A percentile compares a stretch with the other conserved stretches of the same genome.
These are phyloP conservation scores for Drechslerella coelobrocha DNA, from an alignment of 2,329 filamentous ascomycete species.

Conservation along the genomic window DNA sequence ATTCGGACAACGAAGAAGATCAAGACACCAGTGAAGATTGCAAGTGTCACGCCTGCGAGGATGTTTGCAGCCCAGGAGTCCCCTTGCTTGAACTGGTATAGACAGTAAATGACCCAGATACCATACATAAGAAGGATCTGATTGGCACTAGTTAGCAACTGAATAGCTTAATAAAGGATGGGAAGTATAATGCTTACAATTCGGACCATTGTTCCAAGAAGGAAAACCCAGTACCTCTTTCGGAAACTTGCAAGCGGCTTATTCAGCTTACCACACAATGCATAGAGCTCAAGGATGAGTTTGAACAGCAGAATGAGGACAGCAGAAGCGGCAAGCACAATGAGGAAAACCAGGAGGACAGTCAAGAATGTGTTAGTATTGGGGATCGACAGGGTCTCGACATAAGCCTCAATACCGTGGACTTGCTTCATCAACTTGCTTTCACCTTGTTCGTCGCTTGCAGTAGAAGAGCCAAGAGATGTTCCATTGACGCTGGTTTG, in stretches of 20 bases:
- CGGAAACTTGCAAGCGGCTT: slow-evolving; percentile 81
- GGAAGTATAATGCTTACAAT: slow-evolving; percentile 60
- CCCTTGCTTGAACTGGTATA: slow-evolving; percentile 91
- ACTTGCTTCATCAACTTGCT: slow-evolving; percentile 63
- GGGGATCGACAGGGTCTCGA: slow-evolving; percentile 83
- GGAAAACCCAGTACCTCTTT: slow-evolving; percentile 93
- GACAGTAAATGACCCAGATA: slow-evolving; percentile 92
- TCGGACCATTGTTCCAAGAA: slow-evolving; percentile 86
- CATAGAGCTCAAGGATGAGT: slow-evolving; percentile 87
- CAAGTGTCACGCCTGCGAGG: slow-evolving; percentile 81
- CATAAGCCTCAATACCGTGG: slow-evolving; percentile 79
- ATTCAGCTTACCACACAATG: slow-evolving; percentile 86
- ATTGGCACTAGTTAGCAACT: slow-evolving; percentile 13
- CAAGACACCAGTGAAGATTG: slow-evolving; percentile 79
- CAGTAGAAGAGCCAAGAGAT: slow-evolving; percentile 55
- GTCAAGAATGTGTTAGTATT: slow-evolving; percentile 96
- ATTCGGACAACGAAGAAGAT: slow-evolving; percentile 85
- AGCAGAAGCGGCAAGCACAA: slow-evolving; percentile 81
- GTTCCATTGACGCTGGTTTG: slow-evolving; percentile 60
- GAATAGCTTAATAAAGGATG: background rate
- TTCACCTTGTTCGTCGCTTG: slow-evolving; percentile 52
- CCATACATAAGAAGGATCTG: slow-evolving; percentile 86
- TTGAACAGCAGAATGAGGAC: slow-evolving; percentile 89
- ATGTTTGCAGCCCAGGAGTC: slow-evolving; percentile 92
- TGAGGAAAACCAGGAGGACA: slow-evolving; percentile 84